phyloP scores from a whole-genome alignment of 768 basidiomycete genomes.

The Phaeolepiota aurea region DNA sequence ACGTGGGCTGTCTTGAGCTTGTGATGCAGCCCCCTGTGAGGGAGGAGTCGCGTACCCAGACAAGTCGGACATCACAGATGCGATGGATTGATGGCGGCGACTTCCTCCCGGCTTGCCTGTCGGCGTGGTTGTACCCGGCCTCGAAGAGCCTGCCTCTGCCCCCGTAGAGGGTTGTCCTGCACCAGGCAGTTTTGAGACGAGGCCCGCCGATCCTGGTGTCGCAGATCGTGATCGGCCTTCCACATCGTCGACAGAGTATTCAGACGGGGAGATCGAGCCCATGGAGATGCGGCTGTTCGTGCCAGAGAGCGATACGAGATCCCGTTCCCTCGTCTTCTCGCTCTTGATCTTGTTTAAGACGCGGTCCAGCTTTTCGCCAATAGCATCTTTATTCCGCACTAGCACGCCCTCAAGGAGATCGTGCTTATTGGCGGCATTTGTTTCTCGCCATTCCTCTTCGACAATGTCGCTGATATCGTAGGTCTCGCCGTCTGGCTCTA shows the following conservation, averaged over 20 bases:
- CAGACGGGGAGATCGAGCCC: slow-evolving; percentile 38
- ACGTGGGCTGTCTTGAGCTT: slow-evolving; percentile 16
- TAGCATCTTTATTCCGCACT: slow-evolving; percentile 47
- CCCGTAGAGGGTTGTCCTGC: slow-evolving; percentile 8
- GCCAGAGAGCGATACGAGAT: slow-evolving; percentile 16
- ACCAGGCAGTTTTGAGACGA: slow-evolving; percentile 14
- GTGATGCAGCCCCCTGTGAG: slow-evolving; percentile 14
- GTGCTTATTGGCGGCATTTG: slow-evolving; percentile 28
- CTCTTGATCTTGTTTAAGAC: slow-evolving; percentile 71
- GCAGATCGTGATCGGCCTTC: slow-evolving; percentile 29
- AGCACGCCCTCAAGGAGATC: slow-evolving; percentile 66
- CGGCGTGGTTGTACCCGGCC: slow-evolving; percentile 25
- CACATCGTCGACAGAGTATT: slow-evolving; percentile 48
- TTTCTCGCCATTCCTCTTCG: slow-evolving; percentile 78
- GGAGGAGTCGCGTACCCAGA: slow-evolving; percentile 41
- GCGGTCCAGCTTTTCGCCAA: slow-evolving; percentile 64
- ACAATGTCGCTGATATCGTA: slow-evolving; percentile 92
- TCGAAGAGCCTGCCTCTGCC: neutral
- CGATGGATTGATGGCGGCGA: slow-evolving; percentile 62
- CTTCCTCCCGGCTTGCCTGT: slow-evolving; percentile 15
- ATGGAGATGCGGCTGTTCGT: slow-evolving; percentile 19
- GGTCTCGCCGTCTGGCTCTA: slow-evolving; percentile 83
- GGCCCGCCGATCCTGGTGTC: slow-evolving; percentile 31
- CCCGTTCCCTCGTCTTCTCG: slow-evolving; percentile 38
- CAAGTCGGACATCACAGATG: slow-evolving; percentile 63